Conservation (phyloP, 441 rosid genomes). For the Omphalea diandra region DNA sequence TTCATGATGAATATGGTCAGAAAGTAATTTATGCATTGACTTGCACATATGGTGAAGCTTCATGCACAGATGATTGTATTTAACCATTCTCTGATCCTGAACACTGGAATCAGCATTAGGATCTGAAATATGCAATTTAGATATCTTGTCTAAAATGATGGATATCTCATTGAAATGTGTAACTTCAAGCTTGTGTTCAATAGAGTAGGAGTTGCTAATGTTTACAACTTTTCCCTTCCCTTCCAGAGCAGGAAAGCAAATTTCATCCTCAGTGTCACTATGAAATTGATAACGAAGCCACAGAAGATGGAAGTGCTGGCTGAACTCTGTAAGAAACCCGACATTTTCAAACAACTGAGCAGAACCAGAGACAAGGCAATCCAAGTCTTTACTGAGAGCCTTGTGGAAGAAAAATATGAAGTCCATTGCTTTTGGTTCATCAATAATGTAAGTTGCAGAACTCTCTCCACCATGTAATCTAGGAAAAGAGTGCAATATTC, state of each 20-base stretch:
- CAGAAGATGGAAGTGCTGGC: conserved; percentile 54
- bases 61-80: conserved; percentile 48
- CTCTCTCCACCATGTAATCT: conserved; percentile 38
- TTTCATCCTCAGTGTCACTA: conserved; percentile 76
- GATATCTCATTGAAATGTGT: conserved; percentile 53
- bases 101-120: conserved; percentile 28
- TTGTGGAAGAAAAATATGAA: conserved; percentile 80
- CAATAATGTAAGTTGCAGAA: conserved; percentile 26
- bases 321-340: conserved; percentile 55
- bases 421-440: conserved; percentile 61
- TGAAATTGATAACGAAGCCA: conserved; percentile 58
- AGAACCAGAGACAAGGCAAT: conserved; percentile 63
- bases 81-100: conserved; percentile 30
- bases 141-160: conserved; percentile 59
- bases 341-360: conserved; percentile 50
- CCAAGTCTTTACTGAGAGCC: conserved; percentile 79
- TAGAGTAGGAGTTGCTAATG: conserved; percentile 60
- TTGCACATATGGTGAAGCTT: conserved; percentile 60
- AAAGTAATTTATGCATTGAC: conserved; percentile 62
- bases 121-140: conserved; percentile 38
- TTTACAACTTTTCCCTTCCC: conserved; percentile 59
- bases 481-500: conserved; percentile 29
- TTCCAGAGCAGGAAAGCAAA: conserved; percentile 87
- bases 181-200: conserved; percentile 71
- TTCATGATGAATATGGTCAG: conserved; percentile 69